phyloP scores from a whole-genome alignment of 2,329 filamentous ascomycete genomes.

The Ophidiomyces ophidiicola region DNA sequence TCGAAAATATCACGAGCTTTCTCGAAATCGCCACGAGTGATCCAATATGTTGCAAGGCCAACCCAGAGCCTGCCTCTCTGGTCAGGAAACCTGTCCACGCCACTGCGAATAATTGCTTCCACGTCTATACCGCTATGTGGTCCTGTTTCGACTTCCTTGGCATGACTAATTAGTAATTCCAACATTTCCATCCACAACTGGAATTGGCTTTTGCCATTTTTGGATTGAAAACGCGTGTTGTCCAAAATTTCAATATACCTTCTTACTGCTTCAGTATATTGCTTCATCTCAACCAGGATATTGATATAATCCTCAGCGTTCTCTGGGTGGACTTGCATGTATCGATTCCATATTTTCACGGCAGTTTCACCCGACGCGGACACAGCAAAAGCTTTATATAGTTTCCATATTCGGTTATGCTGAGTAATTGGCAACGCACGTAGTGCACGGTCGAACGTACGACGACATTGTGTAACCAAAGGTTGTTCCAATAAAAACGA shows the following conservation, averaged over 20 bases:
- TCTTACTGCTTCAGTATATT: constrained; percentile 83
- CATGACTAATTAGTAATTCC: constrained; percentile 81
- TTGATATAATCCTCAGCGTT: constrained; percentile 93
- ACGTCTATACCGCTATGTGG: constrained; percentile 77
- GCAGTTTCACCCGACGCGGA: constrained; percentile 83
- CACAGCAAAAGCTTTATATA: constrained; percentile 83
- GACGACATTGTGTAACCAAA: constrained; percentile 72
- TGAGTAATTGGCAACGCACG: constrained; percentile 87
- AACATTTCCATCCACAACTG: constrained; percentile 98
- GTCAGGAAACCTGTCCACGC: constrained; percentile 79
- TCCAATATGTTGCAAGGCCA: constrained; percentile 92
- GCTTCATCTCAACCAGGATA: constrained; percentile 63
- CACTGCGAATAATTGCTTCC: constrained; percentile 83
- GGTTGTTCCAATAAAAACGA: constrained; percentile 82
- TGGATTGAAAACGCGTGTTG: constrained; percentile 80
- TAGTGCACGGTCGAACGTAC: constrained; percentile 82
- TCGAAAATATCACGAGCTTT: constrained; percentile 87
- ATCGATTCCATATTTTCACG: constrained; percentile 84
- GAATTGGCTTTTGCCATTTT: constrained; percentile 86
- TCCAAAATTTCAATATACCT: constrained; percentile 88
- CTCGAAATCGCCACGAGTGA: constrained; percentile 83
- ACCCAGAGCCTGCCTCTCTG: constrained; percentile 93
- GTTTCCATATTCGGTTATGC: constrained; percentile 86
- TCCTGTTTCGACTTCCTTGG: constrained; percentile 69
- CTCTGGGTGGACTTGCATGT: constrained; percentile 95